Evolutionary conservation across 345 rosid genomes (phyloP), one percentile per base, ranked within the genome.

Genomic region (Populus tremula): DNA sequence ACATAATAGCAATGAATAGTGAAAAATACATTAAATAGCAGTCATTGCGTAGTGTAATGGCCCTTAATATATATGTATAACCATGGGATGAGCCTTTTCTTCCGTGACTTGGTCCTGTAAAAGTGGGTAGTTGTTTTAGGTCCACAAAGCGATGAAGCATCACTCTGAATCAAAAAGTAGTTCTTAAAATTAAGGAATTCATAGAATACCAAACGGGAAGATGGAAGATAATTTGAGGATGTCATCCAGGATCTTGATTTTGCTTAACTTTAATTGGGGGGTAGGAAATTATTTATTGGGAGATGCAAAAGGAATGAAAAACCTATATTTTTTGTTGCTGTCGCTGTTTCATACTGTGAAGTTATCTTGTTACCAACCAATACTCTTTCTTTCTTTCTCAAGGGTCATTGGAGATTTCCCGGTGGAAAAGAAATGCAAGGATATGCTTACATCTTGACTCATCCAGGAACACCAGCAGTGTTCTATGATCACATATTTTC

Each of bases 391-490:
- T 54, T 20, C 17, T 68, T 53, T 20, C 17, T 66, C 43, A 79
- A 95, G 98, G 98, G 98, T 77, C 99, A 95, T 33, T 95, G 99
- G 98, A 91, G 98, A 86, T 95, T 95, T 86, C 99, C 99, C 6
- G 79, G 82, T n/a, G 97, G 94, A 63, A 93, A 90, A 73, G 98
- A 95, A 86, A 91, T 95, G 97, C 99, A 93, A 87, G 99, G 99
- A 80, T 95, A 95, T 80, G 99, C 97, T 35, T 95, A 95, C 84
- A 93, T 89, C 79, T 67, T 95, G 83, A 95, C 99, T 74, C 99
- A 95, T 87, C 96, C 99, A 75, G 99, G 99, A 83, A 95, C 98
- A 29, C 99, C 99, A 17, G 88, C 98, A 0, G 94, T 95, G 63
- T 95, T 93, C 87, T 92, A 80, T 82, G 98, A 95, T 69, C 99